A percentile compares a stretch with the other conserved stretches of the same genome.
Evolutionary conservation across 345 rosid species (phyloP).

Genomic region (Gossypium stocksii): DNA sequence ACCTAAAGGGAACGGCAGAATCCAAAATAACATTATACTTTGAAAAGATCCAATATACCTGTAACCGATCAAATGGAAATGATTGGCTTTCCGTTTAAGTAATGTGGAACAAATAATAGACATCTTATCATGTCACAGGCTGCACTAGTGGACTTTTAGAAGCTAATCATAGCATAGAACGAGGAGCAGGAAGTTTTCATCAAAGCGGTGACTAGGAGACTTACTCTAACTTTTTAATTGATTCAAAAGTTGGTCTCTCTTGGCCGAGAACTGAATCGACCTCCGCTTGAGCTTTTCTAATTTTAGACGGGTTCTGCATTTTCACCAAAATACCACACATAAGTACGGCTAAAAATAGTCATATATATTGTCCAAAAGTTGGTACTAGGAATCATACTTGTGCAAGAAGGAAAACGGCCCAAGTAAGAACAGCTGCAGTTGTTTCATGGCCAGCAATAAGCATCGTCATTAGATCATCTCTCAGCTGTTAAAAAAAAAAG

Average conservation of each 20-base stretch:
- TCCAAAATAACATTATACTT: background rate
- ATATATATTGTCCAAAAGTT: background rate
- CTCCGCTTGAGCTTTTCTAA: conserved; percentile 86
- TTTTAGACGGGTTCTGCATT: conserved; percentile 66
- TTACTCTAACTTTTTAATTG: conserved; percentile 70
- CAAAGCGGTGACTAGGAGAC: conserved; percentile 23
- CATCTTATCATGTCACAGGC: background rate
- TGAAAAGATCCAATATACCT: background rate
- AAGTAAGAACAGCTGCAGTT: conserved; percentile 94
- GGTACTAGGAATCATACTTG: conserved; percentile 46
- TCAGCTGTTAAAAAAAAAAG: conserved; percentile 44
- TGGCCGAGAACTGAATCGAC: conserved; percentile 72
- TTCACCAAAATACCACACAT: conserved; percentile 8
- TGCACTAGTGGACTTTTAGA: background rate
- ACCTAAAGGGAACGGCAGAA: conserved; percentile 41
- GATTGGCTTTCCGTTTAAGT: background rate
- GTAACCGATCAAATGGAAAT: conserved; percentile 7
- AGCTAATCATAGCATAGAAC: background rate
- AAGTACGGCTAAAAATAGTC: background rate
- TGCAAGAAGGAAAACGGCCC: conserved; percentile 90
- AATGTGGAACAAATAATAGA: background rate
- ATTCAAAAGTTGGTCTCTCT: conserved; percentile 57
- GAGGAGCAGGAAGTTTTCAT: background rate
- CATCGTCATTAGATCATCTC: conserved; percentile 95
- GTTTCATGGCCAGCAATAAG: conserved; percentile 96